Conservation (phyloP, 306 rosid species). For the Trifolium dubium region DNA sequence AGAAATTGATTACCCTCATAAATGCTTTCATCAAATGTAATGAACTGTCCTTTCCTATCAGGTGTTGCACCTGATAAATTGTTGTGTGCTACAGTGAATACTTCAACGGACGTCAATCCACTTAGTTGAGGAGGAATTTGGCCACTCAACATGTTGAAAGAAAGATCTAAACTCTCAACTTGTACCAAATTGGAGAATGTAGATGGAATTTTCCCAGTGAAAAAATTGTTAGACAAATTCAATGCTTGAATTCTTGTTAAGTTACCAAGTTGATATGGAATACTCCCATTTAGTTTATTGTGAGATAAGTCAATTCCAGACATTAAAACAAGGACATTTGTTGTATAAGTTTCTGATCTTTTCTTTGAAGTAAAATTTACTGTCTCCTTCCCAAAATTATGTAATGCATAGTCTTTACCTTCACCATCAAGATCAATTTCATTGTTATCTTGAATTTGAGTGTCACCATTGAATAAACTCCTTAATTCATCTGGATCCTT, state of each 20-base stretch:
- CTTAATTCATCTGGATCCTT: background rate
- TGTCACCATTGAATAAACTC: no score
- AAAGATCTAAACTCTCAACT: slow-evolving; percentile 21
- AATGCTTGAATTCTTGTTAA: background rate
- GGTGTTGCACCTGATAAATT: background rate
- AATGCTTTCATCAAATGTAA: slow-evolving; percentile 28
- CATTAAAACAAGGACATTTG: background rate
- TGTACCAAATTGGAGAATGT: slow-evolving; percentile 8
- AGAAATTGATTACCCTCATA: slow-evolving; percentile 24
- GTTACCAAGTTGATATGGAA: slow-evolving; percentile 34
- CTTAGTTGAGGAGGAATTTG: slow-evolving; percentile 12
- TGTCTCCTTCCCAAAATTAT: background rate
- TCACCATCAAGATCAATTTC: no score
- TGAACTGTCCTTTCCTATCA: background rate
- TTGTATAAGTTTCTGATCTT: background rate
- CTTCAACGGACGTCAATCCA: slow-evolving; percentile 11
- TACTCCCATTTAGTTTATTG: background rate
- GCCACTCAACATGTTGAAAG: slow-evolving; percentile 6
- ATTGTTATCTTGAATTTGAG: no score
- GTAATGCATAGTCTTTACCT: no score
- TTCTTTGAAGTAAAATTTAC: background rate
- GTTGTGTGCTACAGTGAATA: slow-evolving; percentile 16
- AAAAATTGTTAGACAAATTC: slow-evolving; percentile 2
- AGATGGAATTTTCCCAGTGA: background rate
- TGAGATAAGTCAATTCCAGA: slow-evolving; percentile 21